Base-by-base conservation (phyloP, 225 moss, liverwort and hornwort species). In the Pseudisothecium myosuroides region DNA sequence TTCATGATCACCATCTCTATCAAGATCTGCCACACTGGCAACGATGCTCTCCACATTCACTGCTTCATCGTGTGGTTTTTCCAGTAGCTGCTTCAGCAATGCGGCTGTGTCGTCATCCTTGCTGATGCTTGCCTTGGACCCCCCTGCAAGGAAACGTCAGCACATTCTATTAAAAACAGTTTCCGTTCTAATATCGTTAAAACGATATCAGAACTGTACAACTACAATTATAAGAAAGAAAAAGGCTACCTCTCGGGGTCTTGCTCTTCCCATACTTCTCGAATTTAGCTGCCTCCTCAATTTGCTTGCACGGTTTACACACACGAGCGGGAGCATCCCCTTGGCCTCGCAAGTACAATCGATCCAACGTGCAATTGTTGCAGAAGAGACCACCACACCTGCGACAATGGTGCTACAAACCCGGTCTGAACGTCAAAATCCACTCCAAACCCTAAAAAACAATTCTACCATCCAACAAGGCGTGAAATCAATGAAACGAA, bases 311-410 rank as follows among this genome's bases (percentile, higher is more conserved):
- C 82, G 97, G 93, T 10, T 96, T 94, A 91, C 99, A 99, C 24
- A 97, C 96, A 39, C 99, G 99, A 41, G 94, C 95, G 7, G 95
- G 92, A 77, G 83, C 77, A 76, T 99, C 99, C 73, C 97, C 97
- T 93, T 99, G 99, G 65, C 97, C 97, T 54, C 97, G 94, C 93
- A 99, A 93, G 84, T 89, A 83, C 59, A 94, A 71, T 86, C 91
- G 95, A 69, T 94, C 92, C 88, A 91, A 91, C 62, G 98, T 92
- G 91, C 98, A 99, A 63, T 94, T 94, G 76, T 95, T 97, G 93
- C 98, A 99, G 87, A 97, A 97, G 45, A 99, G 90, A 77, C 98
- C 98, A 79, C 98, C 98, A 91, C 98, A 99, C 90, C 98, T 99
- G 95, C 98, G 98, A 93, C 98, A 99, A 92, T 99, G 97, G 91